Evolutionary conservation across 2,329 filamentous ascomycete species (phyloP), one percentile per base, ranked within the genome.

Genomic region (Diaporthe sp.): DNA sequence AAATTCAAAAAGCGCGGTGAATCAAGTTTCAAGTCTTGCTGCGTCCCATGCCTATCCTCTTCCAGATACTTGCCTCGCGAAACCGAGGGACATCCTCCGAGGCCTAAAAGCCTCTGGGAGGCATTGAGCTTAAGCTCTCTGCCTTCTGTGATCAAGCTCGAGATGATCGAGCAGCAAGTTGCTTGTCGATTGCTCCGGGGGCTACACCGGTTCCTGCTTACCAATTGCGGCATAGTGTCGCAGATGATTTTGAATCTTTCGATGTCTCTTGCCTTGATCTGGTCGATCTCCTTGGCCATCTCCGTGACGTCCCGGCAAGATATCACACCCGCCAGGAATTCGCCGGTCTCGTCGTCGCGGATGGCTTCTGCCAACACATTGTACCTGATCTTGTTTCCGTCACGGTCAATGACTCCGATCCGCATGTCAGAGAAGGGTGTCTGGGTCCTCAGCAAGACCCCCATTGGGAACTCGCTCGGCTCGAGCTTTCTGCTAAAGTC

Each of bases 201-300:
- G 60, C 49, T 34, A 42, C 58, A 44, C 31, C 58, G 44, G 31
- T 65, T 57, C 57, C 8, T 65, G 57, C 73, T 75, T 72, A 75
- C 92, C 83, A 93, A 85, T 79, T 93, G 91, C 2, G 91, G 91
- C 89, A 93, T 92, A 28, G 90, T 93, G 78, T 96, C 94, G 78
- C 93, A 94, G 67, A 96, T 95, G 9, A 93, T 87, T 80, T 92
- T 91, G 82, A 96, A 96, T 67, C 94, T 90, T 79, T 92, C 90
- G 79, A 95, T 93, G 77, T 95, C 94, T 71, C 92, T 89, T 76
- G 92, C 89, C 77, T 91, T 92, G 79, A 95, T 93, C 51, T 91
- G 88, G 2, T 89, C 90, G 71, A 96, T 94, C 78, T 93, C 90
- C 72, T 93, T 89, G 1, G 90, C 91, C 82, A 94, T 92, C 28